Percentiles rank a stretch among this genome's conserved stretches.
phyloP scores from a whole-genome alignment of 768 basidiomycete genomes.

The Tricholoma bakamatsutake region DNA sequence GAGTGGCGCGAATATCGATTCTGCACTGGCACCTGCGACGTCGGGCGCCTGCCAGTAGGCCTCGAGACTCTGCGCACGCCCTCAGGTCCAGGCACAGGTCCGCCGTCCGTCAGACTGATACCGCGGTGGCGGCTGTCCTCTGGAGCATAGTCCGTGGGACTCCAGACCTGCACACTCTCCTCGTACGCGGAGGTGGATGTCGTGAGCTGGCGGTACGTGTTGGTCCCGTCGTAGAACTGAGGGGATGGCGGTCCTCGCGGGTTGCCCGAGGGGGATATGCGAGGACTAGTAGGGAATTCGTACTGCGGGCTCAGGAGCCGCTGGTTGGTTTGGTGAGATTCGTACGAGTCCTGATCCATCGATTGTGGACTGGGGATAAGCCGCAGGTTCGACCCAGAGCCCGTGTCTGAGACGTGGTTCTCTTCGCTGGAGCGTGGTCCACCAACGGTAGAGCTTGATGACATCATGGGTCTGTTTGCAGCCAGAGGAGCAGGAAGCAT shows the following conservation, averaged over 20 bases:
- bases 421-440: conserved; percentile 45
- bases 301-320: conserved; percentile 25
- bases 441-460: conserved; percentile 43
- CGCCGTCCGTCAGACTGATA: conserved; percentile 74
- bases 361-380: conserved; percentile 37
- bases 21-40: conserved; percentile 52
- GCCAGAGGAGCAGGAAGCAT: conserved; percentile 74
- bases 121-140: conserved; percentile 46
- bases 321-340: conserved; percentile 23
- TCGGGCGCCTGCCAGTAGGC: conserved; percentile 48
- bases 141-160: conserved; percentile 21
- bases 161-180: conserved; percentile 17
- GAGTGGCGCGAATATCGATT: conserved; percentile 66
- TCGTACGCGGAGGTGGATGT: conserved; percentile 33
- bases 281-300: conserved; percentile 13
- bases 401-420: conserved; percentile 35
- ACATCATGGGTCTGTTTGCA: conserved; percentile 46
- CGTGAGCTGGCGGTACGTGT: conserved; percentile 51
- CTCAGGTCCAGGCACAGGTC: conserved; percentile 74
- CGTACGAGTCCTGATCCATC: conserved; percentile 33
- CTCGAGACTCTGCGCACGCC: conserved; percentile 78
- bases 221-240: conserved; percentile 33
- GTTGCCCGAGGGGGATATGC: conserved; percentile 19
- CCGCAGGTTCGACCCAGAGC: conserved; percentile 35
- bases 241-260: conserved; percentile 21